Conservation (phyloP, 2,329 filamentous ascomycete genomes). For the Thelonectria rubi region DNA sequence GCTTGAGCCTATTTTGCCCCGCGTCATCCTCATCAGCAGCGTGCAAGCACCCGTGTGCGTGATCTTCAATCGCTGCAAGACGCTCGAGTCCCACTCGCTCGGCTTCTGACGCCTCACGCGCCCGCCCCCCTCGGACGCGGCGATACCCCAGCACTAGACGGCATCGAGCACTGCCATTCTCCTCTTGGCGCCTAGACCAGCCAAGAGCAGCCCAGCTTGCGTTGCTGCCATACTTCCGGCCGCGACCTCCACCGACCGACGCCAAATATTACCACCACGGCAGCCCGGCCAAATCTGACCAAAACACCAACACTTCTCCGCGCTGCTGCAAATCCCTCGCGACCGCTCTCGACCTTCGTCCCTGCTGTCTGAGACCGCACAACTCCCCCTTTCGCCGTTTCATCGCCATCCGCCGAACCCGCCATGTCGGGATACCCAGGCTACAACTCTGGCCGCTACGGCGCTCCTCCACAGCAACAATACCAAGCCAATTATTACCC, state of each 20-base stretch:
- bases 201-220: conserved; percentile 19
- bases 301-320: conserved; percentile 18
- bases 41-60: not conserved
- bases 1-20: not conserved
- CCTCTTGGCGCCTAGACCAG: conserved; percentile 22
- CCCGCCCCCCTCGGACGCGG: conserved; percentile 14
- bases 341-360: conserved; percentile 1
- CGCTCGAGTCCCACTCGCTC: conserved; percentile 13
- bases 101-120: conserved; percentile 18
- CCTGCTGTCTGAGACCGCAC: not conserved
- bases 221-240: conserved; percentile 20
- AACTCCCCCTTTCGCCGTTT: not conserved
- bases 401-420: conserved; percentile 18
- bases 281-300: conserved; percentile 15
- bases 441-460: conserved; percentile 60
- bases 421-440: conserved; percentile 71
- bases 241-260: conserved; percentile 22
- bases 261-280: conserved; percentile 18
- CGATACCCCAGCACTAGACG: conserved; percentile 16
- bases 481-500: conserved; percentile 58
- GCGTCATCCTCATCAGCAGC: not conserved
- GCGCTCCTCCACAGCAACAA: conserved; percentile 49
- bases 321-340: conserved; percentile 7
- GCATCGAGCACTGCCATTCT: conserved; percentile 20
- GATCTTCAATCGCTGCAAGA: not conserved